These are phyloP conservation scores for Tuber calosporum DNA, from an alignment of 495 filamentous ascomycete species.

Conservation along the genomic window DNA sequence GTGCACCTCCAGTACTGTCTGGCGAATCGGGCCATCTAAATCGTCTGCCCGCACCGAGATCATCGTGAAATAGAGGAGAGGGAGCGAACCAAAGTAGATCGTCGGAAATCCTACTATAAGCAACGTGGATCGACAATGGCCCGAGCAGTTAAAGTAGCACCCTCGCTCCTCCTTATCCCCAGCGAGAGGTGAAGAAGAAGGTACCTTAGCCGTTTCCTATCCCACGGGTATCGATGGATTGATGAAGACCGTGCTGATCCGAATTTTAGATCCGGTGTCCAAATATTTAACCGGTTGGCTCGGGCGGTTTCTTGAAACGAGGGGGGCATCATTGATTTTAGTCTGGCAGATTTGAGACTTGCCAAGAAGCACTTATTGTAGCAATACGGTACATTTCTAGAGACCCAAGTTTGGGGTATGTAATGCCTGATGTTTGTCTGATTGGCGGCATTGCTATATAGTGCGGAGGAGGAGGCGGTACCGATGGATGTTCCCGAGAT, in stretches of 20 bases:
- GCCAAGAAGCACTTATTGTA: neutral
- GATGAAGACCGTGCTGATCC: neutral
- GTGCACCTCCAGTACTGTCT: neutral
- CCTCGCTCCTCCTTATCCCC: neutral
- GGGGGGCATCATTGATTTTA: neutral
- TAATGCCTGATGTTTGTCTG: neutral
- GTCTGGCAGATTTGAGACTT: neutral
- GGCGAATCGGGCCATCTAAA: neutral
- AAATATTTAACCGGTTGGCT: neutral
- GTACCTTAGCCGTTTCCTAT: neutral
- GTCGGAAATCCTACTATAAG: neutral
- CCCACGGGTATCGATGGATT: neutral
- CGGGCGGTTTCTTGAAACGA: neutral
- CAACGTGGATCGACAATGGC: neutral
- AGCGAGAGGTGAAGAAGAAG: neutral
- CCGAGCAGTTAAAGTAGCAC: neutral
- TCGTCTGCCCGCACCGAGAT: neutral
- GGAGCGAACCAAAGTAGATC: neutral
- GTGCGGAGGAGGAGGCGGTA: neutral
- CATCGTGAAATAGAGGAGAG: neutral
- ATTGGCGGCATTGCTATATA: neutral
- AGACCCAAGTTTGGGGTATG: neutral
- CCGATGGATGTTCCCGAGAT: neutral
- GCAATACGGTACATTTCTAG: neutral
- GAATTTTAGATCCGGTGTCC: neutral